These are phyloP conservation scores for Aspergillus latus DNA, from an alignment of 2,329 filamentous ascomycete genomes.

Conservation along the genomic window DNA sequence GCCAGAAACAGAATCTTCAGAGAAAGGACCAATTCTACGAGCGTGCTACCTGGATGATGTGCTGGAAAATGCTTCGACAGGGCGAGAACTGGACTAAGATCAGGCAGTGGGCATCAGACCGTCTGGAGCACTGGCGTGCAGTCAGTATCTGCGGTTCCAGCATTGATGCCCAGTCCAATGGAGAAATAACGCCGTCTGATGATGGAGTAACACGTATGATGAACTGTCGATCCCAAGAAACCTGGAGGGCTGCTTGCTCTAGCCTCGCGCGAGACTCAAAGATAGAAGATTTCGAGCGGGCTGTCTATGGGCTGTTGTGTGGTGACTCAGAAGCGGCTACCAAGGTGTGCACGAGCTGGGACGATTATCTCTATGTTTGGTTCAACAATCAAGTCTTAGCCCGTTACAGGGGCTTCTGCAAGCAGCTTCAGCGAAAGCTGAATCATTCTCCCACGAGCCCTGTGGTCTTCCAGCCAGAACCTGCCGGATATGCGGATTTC, in stretches of 20 bases:
- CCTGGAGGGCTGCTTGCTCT: slow-evolving; percentile 41
- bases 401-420: slow-evolving; percentile 71
- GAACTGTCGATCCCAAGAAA: slow-evolving; percentile 40
- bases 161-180: slow-evolving; percentile 29
- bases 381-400: slow-evolving; percentile 82
- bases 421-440: slow-evolving; percentile 44
- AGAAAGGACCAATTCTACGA: slow-evolving; percentile 86
- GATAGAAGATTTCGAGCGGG: slow-evolving; percentile 75
- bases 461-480: slow-evolving; percentile 57
- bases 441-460: slow-evolving; percentile 57
- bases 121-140: slow-evolving; percentile 86
- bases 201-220: slow-evolving; percentile 44
- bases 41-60: slow-evolving; percentile 86
- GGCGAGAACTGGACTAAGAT: slow-evolving; percentile 74
- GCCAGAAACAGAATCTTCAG: slow-evolving; percentile 75
- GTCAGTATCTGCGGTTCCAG: slow-evolving; percentile 69
- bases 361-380: slow-evolving; percentile 82
- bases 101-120: slow-evolving; percentile 79
- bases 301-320: slow-evolving; percentile 86
- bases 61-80: slow-evolving; percentile 85
- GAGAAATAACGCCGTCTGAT: slow-evolving; percentile 34
- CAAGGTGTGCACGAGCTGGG: slow-evolving; percentile 74
- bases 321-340: slow-evolving; percentile 79
- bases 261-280: slow-evolving; percentile 61
- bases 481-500: slow-evolving; percentile 46